Percentiles rank a stretch among this genome's conserved stretches.
Conservation (phyloP, 2,329 filamentous ascomycete genomes). For the Colletotrichum sp. region DNA sequence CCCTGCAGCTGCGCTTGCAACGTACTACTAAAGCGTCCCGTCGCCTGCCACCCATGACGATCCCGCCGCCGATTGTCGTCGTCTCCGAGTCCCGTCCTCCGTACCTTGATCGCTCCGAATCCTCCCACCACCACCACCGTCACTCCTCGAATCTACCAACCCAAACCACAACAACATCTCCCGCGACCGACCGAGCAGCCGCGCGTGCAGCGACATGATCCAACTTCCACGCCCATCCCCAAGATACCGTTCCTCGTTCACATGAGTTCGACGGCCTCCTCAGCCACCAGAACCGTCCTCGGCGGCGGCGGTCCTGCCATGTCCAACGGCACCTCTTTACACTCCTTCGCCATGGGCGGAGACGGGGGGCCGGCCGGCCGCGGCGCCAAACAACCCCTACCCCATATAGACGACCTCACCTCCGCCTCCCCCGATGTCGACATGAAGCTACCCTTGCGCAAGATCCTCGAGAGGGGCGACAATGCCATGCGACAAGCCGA, state of each 20-base stretch:
- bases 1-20: constrained; percentile 6
- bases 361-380: constrained; percentile 17
- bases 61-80: constrained; percentile 12
- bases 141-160: neutral
- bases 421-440: constrained; percentile 52
- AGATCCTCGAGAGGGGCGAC: constrained; percentile 59
- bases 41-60: constrained; percentile 20
- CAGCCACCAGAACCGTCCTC: constrained; percentile 21
- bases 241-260: constrained; percentile 10
- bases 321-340: constrained; percentile 13
- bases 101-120: constrained; percentile 8
- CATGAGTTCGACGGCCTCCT: constrained; percentile 18
- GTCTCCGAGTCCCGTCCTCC: constrained; percentile 10
- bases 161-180: neutral
- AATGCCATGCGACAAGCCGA: constrained; percentile 63
- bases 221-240: neutral
- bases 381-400: constrained; percentile 41
- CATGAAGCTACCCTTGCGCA: constrained; percentile 55
- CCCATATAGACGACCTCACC: constrained; percentile 60
- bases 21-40: constrained; percentile 7
- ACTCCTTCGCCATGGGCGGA: constrained; percentile 19
- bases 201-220: constrained; percentile 15
- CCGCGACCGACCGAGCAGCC: neutral
- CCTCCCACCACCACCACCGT: neutral
- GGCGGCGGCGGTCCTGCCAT: constrained; percentile 14